A percentile compares a stretch with the other conserved stretches of the same genome.
These are phyloP conservation scores for Psidium guajava DNA, from an alignment of 345 rosid genomes.

Conservation along the genomic window DNA sequence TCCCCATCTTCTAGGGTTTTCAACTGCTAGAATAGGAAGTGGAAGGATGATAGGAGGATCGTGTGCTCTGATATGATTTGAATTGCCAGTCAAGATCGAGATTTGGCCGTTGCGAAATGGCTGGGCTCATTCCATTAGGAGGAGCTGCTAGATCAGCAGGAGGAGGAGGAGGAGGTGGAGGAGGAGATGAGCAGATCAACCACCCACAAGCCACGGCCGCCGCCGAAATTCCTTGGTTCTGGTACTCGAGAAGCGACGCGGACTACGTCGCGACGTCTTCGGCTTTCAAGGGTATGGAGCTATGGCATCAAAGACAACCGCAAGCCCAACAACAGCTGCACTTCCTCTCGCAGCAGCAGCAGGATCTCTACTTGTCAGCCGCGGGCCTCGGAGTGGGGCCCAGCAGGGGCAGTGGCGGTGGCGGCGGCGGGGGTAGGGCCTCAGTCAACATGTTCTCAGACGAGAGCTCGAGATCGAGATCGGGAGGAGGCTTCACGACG, in stretches of 20 bases:
- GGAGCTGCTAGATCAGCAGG: background rate
- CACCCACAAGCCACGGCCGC: background rate
- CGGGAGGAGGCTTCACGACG: constrained; percentile 1
- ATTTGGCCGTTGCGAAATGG: constrained; percentile 9
- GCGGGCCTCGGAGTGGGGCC: constrained; percentile 5
- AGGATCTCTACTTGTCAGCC: background rate
- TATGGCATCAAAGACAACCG: background rate
- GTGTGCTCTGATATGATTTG: background rate
- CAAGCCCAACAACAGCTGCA: constrained; percentile 5
- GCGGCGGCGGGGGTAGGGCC: background rate
- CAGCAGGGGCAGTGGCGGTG: background rate
- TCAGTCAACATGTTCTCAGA: constrained; percentile 9
- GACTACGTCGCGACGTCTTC: background rate
- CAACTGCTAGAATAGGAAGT: background rate
- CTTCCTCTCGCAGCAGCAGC: constrained; percentile 2
- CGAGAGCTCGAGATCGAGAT: constrained; percentile 10
- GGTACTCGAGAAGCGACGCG: background rate
- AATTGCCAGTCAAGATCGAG: background rate
- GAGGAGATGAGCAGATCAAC: background rate
- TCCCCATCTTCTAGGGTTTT: background rate
- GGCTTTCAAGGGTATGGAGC: background rate
- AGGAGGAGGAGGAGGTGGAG: background rate
- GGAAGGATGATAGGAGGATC: background rate
- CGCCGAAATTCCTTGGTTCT: background rate
- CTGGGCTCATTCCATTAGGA: constrained; percentile 32